Evolutionary conservation across 2,329 filamentous ascomycete species (phyloP), one percentile per base, ranked within the genome.

Genomic region (Teratosphaeria nubilosa): DNA sequence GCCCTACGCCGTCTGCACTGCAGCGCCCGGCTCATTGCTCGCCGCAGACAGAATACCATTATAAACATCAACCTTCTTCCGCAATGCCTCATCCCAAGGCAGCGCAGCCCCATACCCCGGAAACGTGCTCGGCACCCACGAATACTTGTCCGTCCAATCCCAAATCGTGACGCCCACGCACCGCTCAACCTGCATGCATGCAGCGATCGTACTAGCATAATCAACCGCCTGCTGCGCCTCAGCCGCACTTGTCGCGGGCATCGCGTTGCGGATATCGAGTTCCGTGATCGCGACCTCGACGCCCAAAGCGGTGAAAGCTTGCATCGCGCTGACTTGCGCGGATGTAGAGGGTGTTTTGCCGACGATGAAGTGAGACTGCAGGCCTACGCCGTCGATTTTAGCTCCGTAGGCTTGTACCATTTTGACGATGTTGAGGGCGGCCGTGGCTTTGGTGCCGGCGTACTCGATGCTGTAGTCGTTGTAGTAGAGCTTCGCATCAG

Each of bases 401-500:
- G 74, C 69, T 5, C 68, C 68, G n/a, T 72, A 70, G 1, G 68
- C 67, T 53, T 70, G 60, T 53, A 76, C 70, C 30, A 68, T 67
- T 56, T 70, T 69, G 59, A 72, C 68, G 51, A 76, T 70, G 24
- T 64, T 61, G 37, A 66, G 67, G 3, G 72, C 69, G n/a, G 71
- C 70, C 51, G 59, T 64, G 32, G 68, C 64, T 58, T 78, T 78
- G n/a, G 78, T 76, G 14, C 80, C 78, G 7, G 78, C 75, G 3
- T 70, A 74, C 71, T 86, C 84, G 62, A 85, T 81, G 71, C 81
- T 83, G 76, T 85, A 86, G 70, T 84, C 81, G 69, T 84, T 84
- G 72, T 82, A 82, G 68, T 82, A 84, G 32, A 87, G 74, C 73
- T 83, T 85, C 3, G 79, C 80, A 50, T 77, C 76, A 54, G 77